Evolutionary conservation across 2,329 filamentous ascomycete species (phyloP).

Genomic region (Botryotinia calthae): DNA sequence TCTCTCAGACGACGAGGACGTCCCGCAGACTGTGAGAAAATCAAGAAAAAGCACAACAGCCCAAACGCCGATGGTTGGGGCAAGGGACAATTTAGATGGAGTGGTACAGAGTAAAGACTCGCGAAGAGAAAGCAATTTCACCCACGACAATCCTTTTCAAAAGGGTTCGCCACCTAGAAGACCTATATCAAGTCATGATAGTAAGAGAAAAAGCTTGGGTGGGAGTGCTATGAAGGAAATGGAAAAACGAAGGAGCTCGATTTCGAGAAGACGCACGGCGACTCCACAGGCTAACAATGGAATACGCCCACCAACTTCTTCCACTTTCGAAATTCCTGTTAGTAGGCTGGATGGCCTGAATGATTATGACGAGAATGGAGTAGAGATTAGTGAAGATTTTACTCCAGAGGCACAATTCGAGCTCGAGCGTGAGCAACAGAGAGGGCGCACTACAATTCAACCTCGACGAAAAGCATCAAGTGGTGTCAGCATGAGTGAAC

Average conservation of each 20-base stretch:
- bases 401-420: slow-evolving; percentile 87
- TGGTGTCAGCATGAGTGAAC: slow-evolving; percentile 55
- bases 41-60: slow-evolving; percentile 49
- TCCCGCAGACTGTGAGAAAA: slow-evolving; percentile 49
- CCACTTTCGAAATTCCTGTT: slow-evolving; percentile 57
- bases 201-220: slow-evolving; percentile 43
- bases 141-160: slow-evolving; percentile 90
- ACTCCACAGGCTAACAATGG: slow-evolving; percentile 48
- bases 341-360: slow-evolving; percentile 42
- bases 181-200: slow-evolving; percentile 47
- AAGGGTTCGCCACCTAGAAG: slow-evolving; percentile 69
- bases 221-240: slow-evolving; percentile 43
- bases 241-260: slow-evolving; percentile 40
- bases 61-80: slow-evolving; percentile 48
- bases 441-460: slow-evolving; percentile 49
- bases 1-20: slow-evolving; percentile 43
- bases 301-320: slow-evolving; percentile 52
- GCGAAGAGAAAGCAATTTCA: slow-evolving; percentile 66
- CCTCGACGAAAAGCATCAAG: slow-evolving; percentile 45
- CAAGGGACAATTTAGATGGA: slow-evolving; percentile 51
- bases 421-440: slow-evolving; percentile 64
- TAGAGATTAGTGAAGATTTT: slow-evolving; percentile 85
- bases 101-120: slow-evolving; percentile 24
- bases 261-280: slow-evolving; percentile 51
- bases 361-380: slow-evolving; percentile 44